Evolutionary conservation across 345 rosid genomes (phyloP).

Genomic region (Ailanthus altissimus): DNA sequence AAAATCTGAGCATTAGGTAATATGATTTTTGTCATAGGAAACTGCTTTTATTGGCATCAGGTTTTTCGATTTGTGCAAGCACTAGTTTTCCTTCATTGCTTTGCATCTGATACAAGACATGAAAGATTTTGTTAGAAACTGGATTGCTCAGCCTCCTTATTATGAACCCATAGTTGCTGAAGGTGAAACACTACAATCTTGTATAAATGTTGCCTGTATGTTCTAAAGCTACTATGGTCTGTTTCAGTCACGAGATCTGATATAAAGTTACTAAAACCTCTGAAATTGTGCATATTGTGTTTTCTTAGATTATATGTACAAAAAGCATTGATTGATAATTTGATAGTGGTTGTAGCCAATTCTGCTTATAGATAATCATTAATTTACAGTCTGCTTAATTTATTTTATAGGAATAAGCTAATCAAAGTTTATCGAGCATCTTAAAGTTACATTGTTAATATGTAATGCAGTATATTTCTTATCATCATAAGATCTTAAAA

Average conservation of each 20-base stretch:
- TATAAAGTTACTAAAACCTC: not conserved
- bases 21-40: not conserved
- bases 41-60: constrained; percentile 33
- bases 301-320: not conserved
- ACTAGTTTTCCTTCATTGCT: constrained; percentile 62
- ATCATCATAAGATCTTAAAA: too few relatives aligned
- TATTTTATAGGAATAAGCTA: too few relatives aligned
- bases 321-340: not conserved
- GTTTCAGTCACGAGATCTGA: not conserved
- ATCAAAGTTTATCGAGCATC: too few relatives aligned
- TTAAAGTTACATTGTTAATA: too few relatives aligned
- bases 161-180: constrained; percentile 71
- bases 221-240: not conserved
- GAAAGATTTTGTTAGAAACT: constrained; percentile 76
- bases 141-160: constrained; percentile 77
- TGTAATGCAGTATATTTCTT: too few relatives aligned
- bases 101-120: constrained; percentile 94
- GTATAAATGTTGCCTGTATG: not conserved
- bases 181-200: constrained; percentile 41
- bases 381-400: too few relatives aligned
- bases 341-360: not conserved
- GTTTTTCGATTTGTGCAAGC: constrained; percentile 78
- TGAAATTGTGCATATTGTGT: not conserved
- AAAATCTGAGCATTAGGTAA: not conserved
- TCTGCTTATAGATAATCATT: not conserved